phyloP scores from a whole-genome alignment of 331 rosid genomes.

The Dryas integrifolia region DNA sequence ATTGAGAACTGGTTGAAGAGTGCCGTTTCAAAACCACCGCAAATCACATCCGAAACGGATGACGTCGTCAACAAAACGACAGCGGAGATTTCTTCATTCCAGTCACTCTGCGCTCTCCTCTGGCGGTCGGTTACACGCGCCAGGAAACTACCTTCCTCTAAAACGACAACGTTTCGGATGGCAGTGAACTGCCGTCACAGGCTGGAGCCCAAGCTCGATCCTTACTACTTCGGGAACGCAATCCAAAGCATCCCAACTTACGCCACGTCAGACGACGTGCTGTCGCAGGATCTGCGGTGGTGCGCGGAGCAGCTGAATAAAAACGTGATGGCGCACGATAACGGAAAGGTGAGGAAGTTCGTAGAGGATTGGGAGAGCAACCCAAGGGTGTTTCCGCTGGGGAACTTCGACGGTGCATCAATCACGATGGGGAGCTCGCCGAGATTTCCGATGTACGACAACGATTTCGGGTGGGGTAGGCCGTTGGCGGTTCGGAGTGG shows the following conservation, averaged over 20 bases:
- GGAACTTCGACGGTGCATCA: conserved; percentile 78
- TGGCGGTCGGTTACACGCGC: conserved; percentile 89
- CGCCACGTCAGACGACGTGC: conserved; percentile 55
- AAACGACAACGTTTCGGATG: conserved; percentile 81
- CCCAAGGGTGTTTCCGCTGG: conserved; percentile 78
- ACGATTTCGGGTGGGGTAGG: conserved; percentile 89
- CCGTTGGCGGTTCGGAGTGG: conserved; percentile 90
- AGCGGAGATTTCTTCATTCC: conserved; percentile 73
- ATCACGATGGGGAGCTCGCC: conserved; percentile 94
- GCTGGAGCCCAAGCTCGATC: conserved; percentile 59
- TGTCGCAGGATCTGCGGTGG: conserved; percentile 57
- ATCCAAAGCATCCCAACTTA: conserved; percentile 76
- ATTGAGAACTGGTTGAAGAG: conserved; percentile 47
- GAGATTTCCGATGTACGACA: conserved; percentile 88
- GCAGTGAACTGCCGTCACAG: conserved; percentile 81
- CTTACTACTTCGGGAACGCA: conserved; percentile 84
- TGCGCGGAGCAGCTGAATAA: conserved; percentile 72
- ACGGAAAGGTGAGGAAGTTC: conserved; percentile 42
- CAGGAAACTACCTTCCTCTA: conserved; percentile 48
- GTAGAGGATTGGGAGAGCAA: conserved; percentile 74
- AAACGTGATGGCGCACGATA: conserved; percentile 64
- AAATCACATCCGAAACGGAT: too few relatives aligned
- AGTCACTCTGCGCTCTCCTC: conserved; percentile 66
- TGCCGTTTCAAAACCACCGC: background rate
- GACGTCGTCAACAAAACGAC: background rate